These are phyloP conservation scores for Lepidopterella palustris DNA, from an alignment of 495 filamentous ascomycete species.

Conservation along the genomic window DNA sequence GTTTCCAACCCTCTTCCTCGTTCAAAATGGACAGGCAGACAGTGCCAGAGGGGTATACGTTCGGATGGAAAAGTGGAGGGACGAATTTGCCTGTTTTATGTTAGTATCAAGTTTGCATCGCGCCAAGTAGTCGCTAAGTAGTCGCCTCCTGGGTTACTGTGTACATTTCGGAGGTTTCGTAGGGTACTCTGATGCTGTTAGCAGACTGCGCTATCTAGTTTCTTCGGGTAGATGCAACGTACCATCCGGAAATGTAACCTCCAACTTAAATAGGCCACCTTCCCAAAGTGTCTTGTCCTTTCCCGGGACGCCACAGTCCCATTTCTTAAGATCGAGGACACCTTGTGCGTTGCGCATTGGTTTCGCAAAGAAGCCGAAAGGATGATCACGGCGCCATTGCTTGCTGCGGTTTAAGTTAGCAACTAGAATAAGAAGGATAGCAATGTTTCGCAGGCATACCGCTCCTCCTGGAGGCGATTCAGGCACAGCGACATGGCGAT, in stretches of 20 bases:
- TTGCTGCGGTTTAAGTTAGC: slow-evolving; percentile 52
- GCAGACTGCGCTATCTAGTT: slow-evolving; percentile 20
- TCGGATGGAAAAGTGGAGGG: slow-evolving; percentile 95
- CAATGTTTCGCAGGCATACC: slow-evolving; percentile 47
- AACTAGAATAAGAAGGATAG: slow-evolving; percentile 11
- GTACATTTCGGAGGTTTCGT: slow-evolving; percentile 99
- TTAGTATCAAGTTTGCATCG: background rate
- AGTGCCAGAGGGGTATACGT: slow-evolving; percentile 96
- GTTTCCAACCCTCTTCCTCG: slow-evolving; percentile 97
- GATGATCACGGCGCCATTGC: slow-evolving; percentile 94
- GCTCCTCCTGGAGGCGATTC: slow-evolving; percentile 85
- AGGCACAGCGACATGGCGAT: slow-evolving; percentile 73
- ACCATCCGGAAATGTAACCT: slow-evolving; percentile 93
- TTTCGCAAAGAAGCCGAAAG: slow-evolving; percentile 94
- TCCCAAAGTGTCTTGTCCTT: slow-evolving; percentile 97
- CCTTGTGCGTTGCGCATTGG: slow-evolving; percentile 73
- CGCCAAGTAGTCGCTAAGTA: too few relatives aligned
- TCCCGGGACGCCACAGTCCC: slow-evolving; percentile 94
- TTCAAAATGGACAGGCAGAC: slow-evolving; percentile 97
- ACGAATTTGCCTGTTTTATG: slow-evolving; percentile 76
- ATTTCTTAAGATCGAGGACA: slow-evolving; percentile 83
- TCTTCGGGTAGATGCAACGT: slow-evolving; percentile 33
- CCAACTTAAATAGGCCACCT: slow-evolving; percentile 89
- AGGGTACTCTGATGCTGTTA: slow-evolving; percentile 70
- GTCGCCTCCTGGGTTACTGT: too few relatives aligned